These are phyloP conservation scores for Solanum okadae DNA, from an alignment of 257 asterid genomes.

Conservation along the genomic window DNA sequence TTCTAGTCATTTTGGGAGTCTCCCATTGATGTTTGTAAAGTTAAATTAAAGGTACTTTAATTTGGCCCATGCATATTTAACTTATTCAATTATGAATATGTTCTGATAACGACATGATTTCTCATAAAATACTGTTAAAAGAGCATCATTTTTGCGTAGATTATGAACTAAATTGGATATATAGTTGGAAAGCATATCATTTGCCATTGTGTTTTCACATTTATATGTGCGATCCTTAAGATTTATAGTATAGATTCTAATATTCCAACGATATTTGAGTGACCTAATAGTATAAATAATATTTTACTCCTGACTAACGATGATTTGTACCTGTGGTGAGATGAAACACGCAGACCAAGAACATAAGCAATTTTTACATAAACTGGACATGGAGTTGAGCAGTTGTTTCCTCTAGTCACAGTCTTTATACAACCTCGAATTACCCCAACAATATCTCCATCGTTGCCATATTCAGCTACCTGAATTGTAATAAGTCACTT, in stretches of 20 bases:
- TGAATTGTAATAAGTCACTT: not conserved
- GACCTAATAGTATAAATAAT: not conserved
- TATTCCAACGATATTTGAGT: not conserved
- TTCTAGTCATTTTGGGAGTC: not conserved
- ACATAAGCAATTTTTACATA: constrained; percentile 63
- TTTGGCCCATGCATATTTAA: not conserved
- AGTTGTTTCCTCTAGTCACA: constrained; percentile 42
- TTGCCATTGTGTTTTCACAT: not conserved
- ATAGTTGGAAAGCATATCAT: not conserved
- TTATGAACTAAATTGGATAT: not conserved
- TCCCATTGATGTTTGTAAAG: not conserved
- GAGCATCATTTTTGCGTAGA: not conserved
- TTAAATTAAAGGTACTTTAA: not conserved
- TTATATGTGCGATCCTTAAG: not conserved
- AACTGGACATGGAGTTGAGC: constrained; percentile 14
- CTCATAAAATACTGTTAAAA: not conserved
- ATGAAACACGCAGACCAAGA: constrained; percentile 72
- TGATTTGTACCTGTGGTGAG: constrained; percentile 47
- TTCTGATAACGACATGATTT: not conserved
- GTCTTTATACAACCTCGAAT: constrained; percentile 65
- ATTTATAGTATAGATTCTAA: not conserved
- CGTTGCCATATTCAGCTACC: constrained; percentile 50
- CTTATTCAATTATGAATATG: not conserved
- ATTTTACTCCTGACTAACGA: not conserved
- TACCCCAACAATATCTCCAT: constrained; percentile 54